These are phyloP conservation scores for Fusarium scirpi DNA, from an alignment of 2,329 filamentous ascomycete species.

Conservation along the genomic window DNA sequence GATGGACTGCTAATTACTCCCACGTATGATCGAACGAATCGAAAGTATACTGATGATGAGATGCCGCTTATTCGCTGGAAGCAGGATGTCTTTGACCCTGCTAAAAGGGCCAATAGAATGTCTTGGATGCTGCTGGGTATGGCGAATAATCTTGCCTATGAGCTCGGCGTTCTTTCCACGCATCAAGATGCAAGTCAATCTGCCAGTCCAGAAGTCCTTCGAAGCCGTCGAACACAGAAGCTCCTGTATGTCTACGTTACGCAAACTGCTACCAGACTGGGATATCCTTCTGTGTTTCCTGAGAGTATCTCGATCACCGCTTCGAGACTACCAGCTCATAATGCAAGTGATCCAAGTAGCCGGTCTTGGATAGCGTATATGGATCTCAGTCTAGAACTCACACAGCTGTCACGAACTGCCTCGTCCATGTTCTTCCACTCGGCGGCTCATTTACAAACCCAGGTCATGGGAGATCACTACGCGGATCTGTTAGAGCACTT, in stretches of 20 bases:
- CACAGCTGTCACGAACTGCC: conserved; percentile 30
- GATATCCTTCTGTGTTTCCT: conserved; percentile 21
- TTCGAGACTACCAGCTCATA: not conserved
- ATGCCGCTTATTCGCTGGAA: conserved; percentile 41
- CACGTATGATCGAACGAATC: conserved; percentile 35
- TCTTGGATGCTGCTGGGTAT: conserved; percentile 47
- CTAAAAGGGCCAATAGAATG: conserved; percentile 44
- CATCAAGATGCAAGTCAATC: not conserved
- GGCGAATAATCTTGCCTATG: conserved; percentile 37
- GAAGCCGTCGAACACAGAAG: conserved; percentile 26
- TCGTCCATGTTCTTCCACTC: conserved; percentile 44
- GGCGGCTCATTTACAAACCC: conserved; percentile 24
- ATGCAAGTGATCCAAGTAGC: not conserved
- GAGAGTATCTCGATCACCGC: conserved; percentile 18
- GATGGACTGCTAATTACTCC: conserved; percentile 37
- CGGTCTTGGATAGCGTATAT: conserved; percentile 30
- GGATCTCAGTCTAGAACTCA: conserved; percentile 34
- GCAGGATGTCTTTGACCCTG: conserved; percentile 45
- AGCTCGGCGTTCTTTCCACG: conserved; percentile 36
- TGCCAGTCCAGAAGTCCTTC: not conserved
- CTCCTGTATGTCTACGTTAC: conserved; percentile 40
- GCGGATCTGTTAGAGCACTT: conserved; percentile 38
- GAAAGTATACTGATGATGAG: conserved; percentile 35
- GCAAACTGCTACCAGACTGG: conserved; percentile 23
- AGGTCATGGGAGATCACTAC: conserved; percentile 36